Base-by-base conservation (phyloP, 2,329 filamentous ascomycete species). In the Fusarium papillatum region DNA sequence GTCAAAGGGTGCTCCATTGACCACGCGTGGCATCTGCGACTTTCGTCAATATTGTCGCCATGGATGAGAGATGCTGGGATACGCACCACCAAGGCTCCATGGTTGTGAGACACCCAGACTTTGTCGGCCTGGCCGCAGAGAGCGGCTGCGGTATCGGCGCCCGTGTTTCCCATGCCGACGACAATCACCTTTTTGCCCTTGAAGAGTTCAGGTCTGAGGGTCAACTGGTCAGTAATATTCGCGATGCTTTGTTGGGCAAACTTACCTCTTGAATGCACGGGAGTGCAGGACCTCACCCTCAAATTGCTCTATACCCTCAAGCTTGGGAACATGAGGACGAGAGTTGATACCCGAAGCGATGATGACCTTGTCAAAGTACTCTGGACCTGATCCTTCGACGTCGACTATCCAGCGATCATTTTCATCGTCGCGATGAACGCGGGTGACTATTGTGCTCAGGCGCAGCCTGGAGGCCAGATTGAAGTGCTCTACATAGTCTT, bases 111-210 rank as follows among this genome's bases (percentile, higher is more conserved):
- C 13, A 86, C 73, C 78, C 85, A 88, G 5, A 87, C 80, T 43
- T 86, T 83, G 6, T 81, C 75, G 1, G 84, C 84, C 10, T 83
- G 77, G 0, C 80, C 79, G 0, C 82, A 76, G 7, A 88, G 78
- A 7, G 79, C 78, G 2, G 83, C 69, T 16, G 79, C 79, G 0
- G 79, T 80, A 29, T 82, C 81, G 22, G 76, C 79, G 2, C 78
- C 78, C 1, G 84, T 87, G 57, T 84, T 85, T 19, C 84, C 84
- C 31, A 87, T 76, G 8, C 87, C 87, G 4, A 88, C 80, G 0
- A 89, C 79, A 1, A 88, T 68, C 3, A 88, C 85, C 13, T 80
- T 85, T 72, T 87, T 85, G 9, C 79, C 83, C 16, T 82, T 80
- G 76, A 86, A 86, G 7, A 73, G 63, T 7, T 80, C 76, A 1